phyloP scores from a whole-genome alignment of 2,329 filamentous ascomycete species.

The Volutella citrinella region DNA sequence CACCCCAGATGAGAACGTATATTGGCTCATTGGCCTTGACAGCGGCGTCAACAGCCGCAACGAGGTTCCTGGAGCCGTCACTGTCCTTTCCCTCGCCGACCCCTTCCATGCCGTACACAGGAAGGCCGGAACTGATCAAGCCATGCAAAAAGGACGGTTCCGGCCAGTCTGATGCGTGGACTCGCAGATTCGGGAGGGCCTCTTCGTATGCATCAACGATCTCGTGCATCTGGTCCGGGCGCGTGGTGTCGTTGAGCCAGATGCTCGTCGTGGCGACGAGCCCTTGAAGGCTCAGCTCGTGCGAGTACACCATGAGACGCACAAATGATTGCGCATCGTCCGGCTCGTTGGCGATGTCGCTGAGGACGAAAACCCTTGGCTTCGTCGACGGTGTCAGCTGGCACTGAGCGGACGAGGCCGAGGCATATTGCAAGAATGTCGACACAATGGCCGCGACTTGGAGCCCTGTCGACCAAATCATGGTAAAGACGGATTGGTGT shows the following conservation, averaged over 20 bases:
- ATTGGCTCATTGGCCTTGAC: constrained; percentile 39
- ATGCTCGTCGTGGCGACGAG: constrained; percentile 44
- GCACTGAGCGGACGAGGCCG: no score
- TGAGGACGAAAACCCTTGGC: constrained; percentile 38
- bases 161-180: no score
- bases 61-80: constrained; percentile 42
- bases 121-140: constrained; percentile 45
- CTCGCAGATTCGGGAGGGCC: no score
- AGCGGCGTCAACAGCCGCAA: constrained; percentile 21
- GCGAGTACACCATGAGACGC: constrained; percentile 42
- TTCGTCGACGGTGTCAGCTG: no score
- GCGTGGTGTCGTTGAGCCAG: constrained; percentile 40
- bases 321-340: constrained; percentile 44
- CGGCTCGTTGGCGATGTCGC: constrained; percentile 45
- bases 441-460: no score
- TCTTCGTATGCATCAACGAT: constrained; percentile 42
- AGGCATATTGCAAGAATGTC: no score
- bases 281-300: constrained; percentile 44
- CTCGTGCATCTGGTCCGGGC: constrained; percentile 40
- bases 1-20: constrained; percentile 53
- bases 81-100: constrained; percentile 29
- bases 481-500: no score
- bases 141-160: no score
- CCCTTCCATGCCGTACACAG: constrained; percentile 33
- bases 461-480: no score